Evolutionary conservation across 495 filamentous ascomycete genomes (phyloP), one percentile per base, ranked within the genome.

Genomic region (Talaromyces proteolyticus): DNA sequence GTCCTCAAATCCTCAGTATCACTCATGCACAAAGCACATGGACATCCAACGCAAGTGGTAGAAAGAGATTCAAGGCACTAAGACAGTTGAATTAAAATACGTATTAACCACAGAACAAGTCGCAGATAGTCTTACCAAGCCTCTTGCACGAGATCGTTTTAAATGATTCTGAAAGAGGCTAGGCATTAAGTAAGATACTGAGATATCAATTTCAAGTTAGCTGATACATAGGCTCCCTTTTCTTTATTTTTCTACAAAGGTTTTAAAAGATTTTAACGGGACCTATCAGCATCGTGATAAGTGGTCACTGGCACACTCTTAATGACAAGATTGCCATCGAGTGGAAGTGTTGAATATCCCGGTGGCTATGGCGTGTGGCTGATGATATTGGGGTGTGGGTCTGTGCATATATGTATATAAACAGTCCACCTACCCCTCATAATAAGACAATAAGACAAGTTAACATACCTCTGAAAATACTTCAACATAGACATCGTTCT

Each of bases 21-120:
- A 67, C 29, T 47, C 49, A 11, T 49, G 57, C 6, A 65, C 52
- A 4, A 68, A 68, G 48, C 60, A 66, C 45, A 67, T 68, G 22
- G 54, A 63, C n/a, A 65, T 65, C 45, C 47, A 63, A 51, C 50
- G 54, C 22, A 61, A 58, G 44, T 61, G 53, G 54, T 47, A 63
- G 51, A 53, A 57, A 54, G 59, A 63, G 43, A 53, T 53, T 41
- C 49, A 64, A 52, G 45, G 47, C 18, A 4, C 3, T 20, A 46
- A 42, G 26, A 45, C 42, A 40, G 50, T 63, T 48, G 36, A 61
- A 23, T 42, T 63, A 22, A 55, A 54, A 16, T 63, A 61, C 38
- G 37, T 61, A 37, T 53, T 53, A 34, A 61, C 60, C 5, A 42
- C 26, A 41, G 55, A 59, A 34, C 55, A 59, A 26, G 56, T 59